These are phyloP conservation scores for Dissophora globulifera DNA, from an alignment of 192 early-diverging fungal genomes.

Conservation along the genomic window DNA sequence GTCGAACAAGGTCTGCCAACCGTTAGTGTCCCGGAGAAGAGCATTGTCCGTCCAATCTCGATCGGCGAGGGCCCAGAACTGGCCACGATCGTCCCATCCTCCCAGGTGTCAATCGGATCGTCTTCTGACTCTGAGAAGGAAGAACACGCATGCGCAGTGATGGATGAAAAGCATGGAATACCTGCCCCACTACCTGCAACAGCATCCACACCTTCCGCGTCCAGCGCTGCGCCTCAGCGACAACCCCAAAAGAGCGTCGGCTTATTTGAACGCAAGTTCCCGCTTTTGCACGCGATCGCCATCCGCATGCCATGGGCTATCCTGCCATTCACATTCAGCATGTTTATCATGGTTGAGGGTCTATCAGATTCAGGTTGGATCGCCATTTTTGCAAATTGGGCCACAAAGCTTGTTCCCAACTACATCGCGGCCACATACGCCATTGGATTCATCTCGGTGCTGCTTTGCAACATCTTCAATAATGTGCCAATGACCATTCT, in stretches of 20 bases:
- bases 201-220: no score
- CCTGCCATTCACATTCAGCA: slow-evolving; percentile 82
- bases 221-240: no score
- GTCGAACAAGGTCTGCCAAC: slow-evolving; percentile 30
- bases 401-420: slow-evolving; percentile 62
- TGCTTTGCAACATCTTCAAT: slow-evolving; percentile 82
- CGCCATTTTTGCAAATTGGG: slow-evolving; percentile 67
- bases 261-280: slow-evolving; percentile 46
- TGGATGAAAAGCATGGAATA: not conserved
- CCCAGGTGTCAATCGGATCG: no score
- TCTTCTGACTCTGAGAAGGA: no score
- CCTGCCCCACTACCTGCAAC: not conserved
- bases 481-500: slow-evolving; percentile 91
- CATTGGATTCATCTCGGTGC: slow-evolving; percentile 69
- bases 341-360: slow-evolving; percentile 88
- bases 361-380: slow-evolving; percentile 77
- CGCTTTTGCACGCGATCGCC: slow-evolving; percentile 62
- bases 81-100: no score
- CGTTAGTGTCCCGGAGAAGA: slow-evolving; percentile 13
- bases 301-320: slow-evolving; percentile 80
- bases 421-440: slow-evolving; percentile 69
- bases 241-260: not conserved
- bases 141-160: not conserved
- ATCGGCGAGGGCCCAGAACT: not conserved
- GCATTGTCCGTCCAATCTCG: slow-evolving; percentile 16